These are phyloP conservation scores for Luffa aegyptiaca DNA, from an alignment of 306 rosid species.

Conservation along the genomic window DNA sequence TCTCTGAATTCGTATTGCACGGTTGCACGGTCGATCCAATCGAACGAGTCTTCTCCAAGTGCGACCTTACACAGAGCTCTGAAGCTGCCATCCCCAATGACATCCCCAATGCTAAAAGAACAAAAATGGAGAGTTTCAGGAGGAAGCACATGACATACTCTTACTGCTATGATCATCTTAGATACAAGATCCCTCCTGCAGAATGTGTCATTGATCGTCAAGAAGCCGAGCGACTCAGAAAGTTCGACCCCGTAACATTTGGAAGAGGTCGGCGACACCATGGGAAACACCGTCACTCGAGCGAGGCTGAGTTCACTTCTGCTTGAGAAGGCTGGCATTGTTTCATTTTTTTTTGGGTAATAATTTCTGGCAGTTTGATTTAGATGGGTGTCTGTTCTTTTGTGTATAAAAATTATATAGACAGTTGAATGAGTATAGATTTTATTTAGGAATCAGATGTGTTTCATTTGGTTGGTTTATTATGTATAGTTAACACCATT, in stretches of 20 bases:
- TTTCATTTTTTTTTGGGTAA: not conserved
- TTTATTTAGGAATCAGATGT: not conserved
- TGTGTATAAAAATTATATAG: not conserved
- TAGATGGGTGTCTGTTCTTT: not conserved
- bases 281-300: constrained; percentile 37
- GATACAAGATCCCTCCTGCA: constrained; percentile 53
- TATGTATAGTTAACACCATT: constrained; percentile 2
- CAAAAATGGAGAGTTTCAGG: constrained; percentile 57
- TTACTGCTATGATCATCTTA: constrained; percentile 57
- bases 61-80: constrained; percentile 34
- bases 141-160: constrained; percentile 89
- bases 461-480: not conserved
- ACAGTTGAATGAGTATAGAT: not conserved
- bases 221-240: constrained; percentile 58
- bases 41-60: constrained; percentile 34
- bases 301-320: constrained; percentile 13
- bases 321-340: not conserved
- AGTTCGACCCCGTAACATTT: constrained; percentile 65
- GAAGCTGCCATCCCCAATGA: constrained; percentile 26
- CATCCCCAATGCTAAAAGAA: constrained; percentile 30
- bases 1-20: constrained; percentile 66
- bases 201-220: constrained; percentile 60
- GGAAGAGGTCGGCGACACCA: constrained; percentile 53
- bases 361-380: not conserved
- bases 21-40: constrained; percentile 85